A percentile compares a stretch with the other conserved stretches of the same genome.
phyloP scores from a whole-genome alignment of 345 rosid genomes.

The Murraya koenigii region DNA sequence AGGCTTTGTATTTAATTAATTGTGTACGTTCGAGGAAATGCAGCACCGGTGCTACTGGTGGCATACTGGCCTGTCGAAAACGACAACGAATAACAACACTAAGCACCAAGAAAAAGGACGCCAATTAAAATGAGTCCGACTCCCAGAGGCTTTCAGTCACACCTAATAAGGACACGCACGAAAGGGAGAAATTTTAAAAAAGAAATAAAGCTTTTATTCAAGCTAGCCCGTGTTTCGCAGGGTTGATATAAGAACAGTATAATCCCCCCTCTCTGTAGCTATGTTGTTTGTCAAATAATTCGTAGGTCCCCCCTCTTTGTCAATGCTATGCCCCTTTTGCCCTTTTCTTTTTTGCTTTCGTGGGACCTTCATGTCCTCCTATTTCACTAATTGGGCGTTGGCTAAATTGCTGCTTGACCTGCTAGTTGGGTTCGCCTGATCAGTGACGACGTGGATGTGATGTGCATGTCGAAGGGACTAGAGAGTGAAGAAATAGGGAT shows the following conservation, averaged over 20 bases:
- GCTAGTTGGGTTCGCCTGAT: no score
- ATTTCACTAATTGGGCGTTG: no score
- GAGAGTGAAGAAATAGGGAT: no score
- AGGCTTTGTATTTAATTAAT: neutral
- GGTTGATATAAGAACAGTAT: neutral
- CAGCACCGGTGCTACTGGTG: neutral
- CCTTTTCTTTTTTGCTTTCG: neutral
- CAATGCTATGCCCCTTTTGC: neutral
- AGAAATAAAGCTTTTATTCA: neutral
- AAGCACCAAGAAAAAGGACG: no score
- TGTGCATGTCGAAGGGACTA: no score
- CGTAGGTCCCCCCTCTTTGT: conserved; percentile 13
- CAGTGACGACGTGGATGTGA: no score
- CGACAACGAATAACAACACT: neutral
- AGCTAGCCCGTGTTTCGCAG: conserved; percentile 6
- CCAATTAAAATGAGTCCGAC: neutral
- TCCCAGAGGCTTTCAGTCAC: conserved; percentile 6
- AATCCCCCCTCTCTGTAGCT: neutral
- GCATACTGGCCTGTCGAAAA: neutral
- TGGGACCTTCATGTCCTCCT: neutral
- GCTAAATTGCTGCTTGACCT: no score
- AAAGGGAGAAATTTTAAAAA: no score
- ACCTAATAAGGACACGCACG: conserved; percentile 23
- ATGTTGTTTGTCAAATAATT: neutral
- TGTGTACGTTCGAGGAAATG: conserved; percentile 9